Evolutionary conservation across 2,329 filamentous ascomycete genomes (phyloP).

Genomic region (Nemania sp.): DNA sequence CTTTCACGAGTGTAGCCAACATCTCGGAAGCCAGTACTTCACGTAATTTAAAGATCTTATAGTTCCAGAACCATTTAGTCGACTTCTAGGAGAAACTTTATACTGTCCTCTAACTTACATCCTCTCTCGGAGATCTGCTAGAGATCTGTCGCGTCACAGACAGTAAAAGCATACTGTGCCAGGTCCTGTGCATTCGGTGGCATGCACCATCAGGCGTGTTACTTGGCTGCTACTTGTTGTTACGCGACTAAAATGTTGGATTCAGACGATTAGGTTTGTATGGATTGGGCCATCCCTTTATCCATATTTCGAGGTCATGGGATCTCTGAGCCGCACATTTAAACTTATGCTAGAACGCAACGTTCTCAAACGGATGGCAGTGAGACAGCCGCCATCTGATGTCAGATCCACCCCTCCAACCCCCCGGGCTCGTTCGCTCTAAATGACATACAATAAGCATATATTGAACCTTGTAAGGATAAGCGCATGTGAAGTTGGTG

Average conservation of each 20-base stretch:
- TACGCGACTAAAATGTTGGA: background rate
- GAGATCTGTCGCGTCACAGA: background rate
- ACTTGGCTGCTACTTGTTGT: background rate
- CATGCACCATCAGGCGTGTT: background rate
- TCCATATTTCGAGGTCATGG: background rate
- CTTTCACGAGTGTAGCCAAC: too few species aligned
- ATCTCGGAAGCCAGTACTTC: background rate
- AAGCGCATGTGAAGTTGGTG: background rate
- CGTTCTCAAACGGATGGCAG: conserved; percentile 4
- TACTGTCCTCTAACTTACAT: background rate
- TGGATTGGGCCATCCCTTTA: background rate
- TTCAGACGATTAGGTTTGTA: background rate
- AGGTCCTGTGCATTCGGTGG: background rate
- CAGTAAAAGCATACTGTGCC: conserved; percentile 16
- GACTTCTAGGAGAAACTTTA: conserved; percentile 22
- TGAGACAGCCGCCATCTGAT: background rate
- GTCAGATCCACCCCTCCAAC: too few species aligned
- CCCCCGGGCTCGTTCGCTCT: background rate
- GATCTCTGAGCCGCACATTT: conserved; percentile 1
- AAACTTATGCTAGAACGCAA: background rate
- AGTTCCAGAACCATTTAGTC: conserved; percentile 6
- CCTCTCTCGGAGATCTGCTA: background rate
- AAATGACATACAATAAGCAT: conserved; percentile 1
- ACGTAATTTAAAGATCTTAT: background rate
- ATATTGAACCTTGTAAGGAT: conserved; percentile 2